These are phyloP conservation scores for Boletus rufocinnamomeus DNA, from an alignment of 768 basidiomycete genomes.

Conservation along the genomic window DNA sequence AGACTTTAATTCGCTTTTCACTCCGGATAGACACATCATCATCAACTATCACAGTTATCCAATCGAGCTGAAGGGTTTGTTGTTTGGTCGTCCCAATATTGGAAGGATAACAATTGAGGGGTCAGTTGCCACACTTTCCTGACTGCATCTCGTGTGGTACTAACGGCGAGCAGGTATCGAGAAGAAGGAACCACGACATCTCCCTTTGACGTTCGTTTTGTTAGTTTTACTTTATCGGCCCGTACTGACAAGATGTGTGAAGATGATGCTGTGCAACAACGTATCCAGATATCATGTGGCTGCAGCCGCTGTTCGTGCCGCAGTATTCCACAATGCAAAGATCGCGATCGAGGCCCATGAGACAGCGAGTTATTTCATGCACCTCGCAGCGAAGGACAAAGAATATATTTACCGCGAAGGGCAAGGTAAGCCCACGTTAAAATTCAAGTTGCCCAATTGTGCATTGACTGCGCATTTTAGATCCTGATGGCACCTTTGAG, in stretches of 20 bases:
- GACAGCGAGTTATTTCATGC: constrained; percentile 56
- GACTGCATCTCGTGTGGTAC: background rate
- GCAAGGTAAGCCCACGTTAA: constrained; percentile 42
- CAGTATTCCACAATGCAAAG: constrained; percentile 49
- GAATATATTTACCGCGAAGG: constrained; percentile 63
- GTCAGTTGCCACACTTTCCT: constrained; percentile 21
- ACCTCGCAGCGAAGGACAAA: constrained; percentile 59
- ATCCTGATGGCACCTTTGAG: constrained; percentile 43
- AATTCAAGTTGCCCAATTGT: background rate
- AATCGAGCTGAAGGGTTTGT: constrained; percentile 65
- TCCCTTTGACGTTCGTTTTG: constrained; percentile 64
- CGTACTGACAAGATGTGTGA: background rate
- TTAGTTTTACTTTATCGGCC: background rate
- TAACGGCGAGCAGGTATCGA: constrained; percentile 41
- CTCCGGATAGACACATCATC: constrained; percentile 63
- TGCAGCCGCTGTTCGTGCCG: constrained; percentile 57
- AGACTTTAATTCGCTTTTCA: constrained; percentile 73
- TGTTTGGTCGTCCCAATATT: constrained; percentile 55
- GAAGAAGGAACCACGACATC: constrained; percentile 83
- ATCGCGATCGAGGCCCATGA: constrained; percentile 62
- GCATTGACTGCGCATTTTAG: constrained; percentile 16
- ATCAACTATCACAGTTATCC: constrained; percentile 88
- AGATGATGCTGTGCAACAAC: constrained; percentile 77
- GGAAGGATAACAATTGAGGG: constrained; percentile 59
- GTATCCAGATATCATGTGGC: constrained; percentile 72